Evolutionary conservation across 371 early-diverging fungal species (phyloP).

Genomic region (Apophysomyces sp.): DNA sequence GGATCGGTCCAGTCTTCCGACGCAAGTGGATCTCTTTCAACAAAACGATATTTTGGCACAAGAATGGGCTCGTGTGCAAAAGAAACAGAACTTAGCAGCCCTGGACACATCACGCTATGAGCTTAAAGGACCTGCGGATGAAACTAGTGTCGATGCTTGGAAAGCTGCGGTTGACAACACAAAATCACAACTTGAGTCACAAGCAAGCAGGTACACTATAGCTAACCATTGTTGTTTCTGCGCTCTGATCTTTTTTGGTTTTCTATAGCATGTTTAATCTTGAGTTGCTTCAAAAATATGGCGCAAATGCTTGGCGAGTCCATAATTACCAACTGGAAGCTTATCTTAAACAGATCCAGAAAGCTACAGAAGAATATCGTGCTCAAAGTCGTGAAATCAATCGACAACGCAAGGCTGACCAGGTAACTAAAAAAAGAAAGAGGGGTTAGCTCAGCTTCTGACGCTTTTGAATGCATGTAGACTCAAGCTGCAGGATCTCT

Average conservation of each 20-base stretch:
- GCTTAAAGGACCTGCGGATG: slow-evolving; percentile 52
- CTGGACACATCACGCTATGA: slow-evolving; percentile 67
- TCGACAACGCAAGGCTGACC: slow-evolving; percentile 69
- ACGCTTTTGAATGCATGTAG: slow-evolving; percentile 14
- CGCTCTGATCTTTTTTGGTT: neutral
- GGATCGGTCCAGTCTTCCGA: slow-evolving; percentile 34
- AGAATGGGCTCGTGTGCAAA: slow-evolving; percentile 64
- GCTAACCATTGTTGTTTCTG: no score
- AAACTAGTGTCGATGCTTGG: slow-evolving; percentile 57
- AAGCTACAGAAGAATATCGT: slow-evolving; percentile 48
- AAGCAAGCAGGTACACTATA: slow-evolving; percentile 69
- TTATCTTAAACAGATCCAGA: slow-evolving; percentile 40
- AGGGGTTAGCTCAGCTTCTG: neutral
- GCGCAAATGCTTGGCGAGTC: slow-evolving; percentile 82
- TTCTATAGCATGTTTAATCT: slow-evolving; percentile 64
- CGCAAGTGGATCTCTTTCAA: slow-evolving; percentile 34
- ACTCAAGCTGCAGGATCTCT: slow-evolving; percentile 54
- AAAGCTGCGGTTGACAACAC: slow-evolving; percentile 73
- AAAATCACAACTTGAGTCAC: slow-evolving; percentile 83
- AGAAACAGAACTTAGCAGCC: slow-evolving; percentile 51
- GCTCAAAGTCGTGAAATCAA: slow-evolving; percentile 61
- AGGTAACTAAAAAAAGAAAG: slow-evolving; percentile 39
- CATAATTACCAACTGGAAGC: slow-evolving; percentile 80
- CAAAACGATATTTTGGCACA: slow-evolving; percentile 49
- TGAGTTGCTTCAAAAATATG: slow-evolving; percentile 81